A percentile compares a stretch with the other conserved stretches of the same genome.
phyloP scores from a whole-genome alignment of 1,139 yeast genomes.

The Schwanniomyces etchellsii region DNA sequence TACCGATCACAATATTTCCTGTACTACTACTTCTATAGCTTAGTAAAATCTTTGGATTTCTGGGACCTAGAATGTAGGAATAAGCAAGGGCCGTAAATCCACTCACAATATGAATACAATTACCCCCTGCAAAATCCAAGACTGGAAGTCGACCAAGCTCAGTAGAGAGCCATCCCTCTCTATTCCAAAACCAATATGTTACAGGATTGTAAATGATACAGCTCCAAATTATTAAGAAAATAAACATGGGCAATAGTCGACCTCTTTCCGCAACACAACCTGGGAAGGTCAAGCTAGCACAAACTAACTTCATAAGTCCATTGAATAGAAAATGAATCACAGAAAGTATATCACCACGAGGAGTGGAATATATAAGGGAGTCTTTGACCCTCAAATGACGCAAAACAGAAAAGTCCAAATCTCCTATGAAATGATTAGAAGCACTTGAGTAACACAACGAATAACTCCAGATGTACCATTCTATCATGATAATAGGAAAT shows the following conservation, averaged over 20 bases:
- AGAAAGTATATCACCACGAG: constrained; percentile 36
- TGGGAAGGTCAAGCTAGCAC: constrained; percentile 52
- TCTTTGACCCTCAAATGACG: constrained; percentile 23
- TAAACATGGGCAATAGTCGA: constrained; percentile 44
- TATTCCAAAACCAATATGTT: constrained; percentile 64
- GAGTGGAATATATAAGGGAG: constrained; percentile 20
- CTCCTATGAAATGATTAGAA: constrained; percentile 42
- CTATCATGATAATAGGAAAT: constrained; percentile 38
- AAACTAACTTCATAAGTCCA: constrained; percentile 46
- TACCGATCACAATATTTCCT: constrained; percentile 48
- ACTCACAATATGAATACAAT: constrained; percentile 56
- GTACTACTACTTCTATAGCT: constrained; percentile 35
- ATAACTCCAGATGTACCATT: constrained; percentile 59
- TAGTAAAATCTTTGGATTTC: constrained; percentile 34
- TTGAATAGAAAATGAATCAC: constrained; percentile 43
- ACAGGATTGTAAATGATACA: constrained; percentile 57
- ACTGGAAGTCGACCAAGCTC: constrained; percentile 39
- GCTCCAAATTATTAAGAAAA: constrained; percentile 52
- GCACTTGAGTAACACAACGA: constrained; percentile 45
- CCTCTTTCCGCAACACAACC: constrained; percentile 58
- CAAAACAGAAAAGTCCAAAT: constrained; percentile 37
- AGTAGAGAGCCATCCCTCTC: constrained; percentile 50
- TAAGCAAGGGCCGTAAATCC: constrained; percentile 59
- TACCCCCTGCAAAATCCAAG: constrained; percentile 63
- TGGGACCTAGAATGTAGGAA: constrained; percentile 52